A percentile compares a stretch with the other conserved stretches of the same genome.
Evolutionary conservation across 176 grass and related monocot species (phyloP).

Genomic region (Typha latifolia): DNA sequence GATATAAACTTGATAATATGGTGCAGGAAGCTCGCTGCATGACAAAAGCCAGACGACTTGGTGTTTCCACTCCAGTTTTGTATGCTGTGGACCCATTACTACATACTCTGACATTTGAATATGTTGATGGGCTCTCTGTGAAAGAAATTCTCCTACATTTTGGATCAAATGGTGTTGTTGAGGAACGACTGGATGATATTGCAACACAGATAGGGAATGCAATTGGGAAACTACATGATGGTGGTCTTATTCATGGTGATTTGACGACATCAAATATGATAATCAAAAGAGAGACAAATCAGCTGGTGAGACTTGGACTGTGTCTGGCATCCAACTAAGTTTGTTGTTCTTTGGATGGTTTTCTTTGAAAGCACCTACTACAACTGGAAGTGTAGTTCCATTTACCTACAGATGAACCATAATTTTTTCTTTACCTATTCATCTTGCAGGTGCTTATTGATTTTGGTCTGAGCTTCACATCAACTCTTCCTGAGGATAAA

Average conservation of each 20-base stretch:
- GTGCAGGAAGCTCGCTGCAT: constrained; percentile 89
- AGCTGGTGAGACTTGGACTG: constrained; percentile 30
- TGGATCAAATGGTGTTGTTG: constrained; percentile 57
- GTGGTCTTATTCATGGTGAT: constrained; percentile 90
- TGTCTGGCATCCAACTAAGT: no score
- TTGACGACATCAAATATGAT: constrained; percentile 98
- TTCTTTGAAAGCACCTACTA: background rate
- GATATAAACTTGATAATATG: constrained; percentile 11
- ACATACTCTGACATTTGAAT: constrained; percentile 86
- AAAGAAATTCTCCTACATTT: constrained; percentile 88
- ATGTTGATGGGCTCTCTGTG: constrained; percentile 64
- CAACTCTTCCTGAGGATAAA: constrained; percentile 85
- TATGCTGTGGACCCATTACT: constrained; percentile 69
- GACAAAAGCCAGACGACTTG: constrained; percentile 90
- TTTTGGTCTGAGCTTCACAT: constrained; percentile 93
- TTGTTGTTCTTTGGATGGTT: constrained; percentile 9
- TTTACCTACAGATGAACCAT: background rate
- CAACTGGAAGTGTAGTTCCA: background rate
- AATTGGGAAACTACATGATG: constrained; percentile 84
- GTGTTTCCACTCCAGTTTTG: constrained; percentile 76
- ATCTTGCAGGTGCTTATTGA: constrained; percentile 79
- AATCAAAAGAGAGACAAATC: constrained; percentile 45
- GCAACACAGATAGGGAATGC: constrained; percentile 83
- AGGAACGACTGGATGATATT: constrained; percentile 58
- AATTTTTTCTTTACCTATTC: constrained; percentile 4